phyloP scores from a whole-genome alignment of 768 basidiomycete species.

The Termitomyces sp. region DNA sequence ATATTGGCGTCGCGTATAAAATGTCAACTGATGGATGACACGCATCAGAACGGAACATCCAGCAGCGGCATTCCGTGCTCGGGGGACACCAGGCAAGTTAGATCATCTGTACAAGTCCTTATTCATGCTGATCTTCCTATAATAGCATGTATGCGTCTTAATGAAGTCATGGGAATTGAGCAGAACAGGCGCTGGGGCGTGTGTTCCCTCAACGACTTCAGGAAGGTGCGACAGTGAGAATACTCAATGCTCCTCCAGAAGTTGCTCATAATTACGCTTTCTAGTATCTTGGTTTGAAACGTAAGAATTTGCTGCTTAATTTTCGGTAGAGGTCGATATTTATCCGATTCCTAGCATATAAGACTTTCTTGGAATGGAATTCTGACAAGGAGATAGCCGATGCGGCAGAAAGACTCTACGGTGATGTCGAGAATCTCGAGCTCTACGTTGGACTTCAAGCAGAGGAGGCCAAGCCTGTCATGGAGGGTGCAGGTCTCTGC shows the following conservation, averaged over 20 bases:
- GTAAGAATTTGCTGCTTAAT: conserved; percentile 28
- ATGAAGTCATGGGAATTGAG: conserved; percentile 84
- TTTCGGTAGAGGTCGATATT: neutral
- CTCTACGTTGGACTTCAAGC: conserved; percentile 79
- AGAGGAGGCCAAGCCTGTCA: conserved; percentile 68
- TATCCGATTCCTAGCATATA: conserved; percentile 41
- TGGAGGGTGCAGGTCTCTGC: conserved; percentile 79
- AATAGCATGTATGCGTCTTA: conserved; percentile 56
- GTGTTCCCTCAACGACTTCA: conserved; percentile 80
- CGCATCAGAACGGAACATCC: conserved; percentile 56
- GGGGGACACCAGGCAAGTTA: conserved; percentile 57
- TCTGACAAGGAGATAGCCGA: conserved; percentile 59
- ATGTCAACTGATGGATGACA: neutral
- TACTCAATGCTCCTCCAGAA: neutral
- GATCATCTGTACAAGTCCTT: neutral
- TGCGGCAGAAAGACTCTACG: conserved; percentile 74
- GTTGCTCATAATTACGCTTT: neutral
- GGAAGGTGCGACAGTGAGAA: conserved; percentile 36
- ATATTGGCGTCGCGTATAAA: neutral
- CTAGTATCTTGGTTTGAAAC: conserved; percentile 71
- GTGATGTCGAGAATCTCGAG: conserved; percentile 70
- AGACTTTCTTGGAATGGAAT: conserved; percentile 79
- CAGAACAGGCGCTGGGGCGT: conserved; percentile 74
- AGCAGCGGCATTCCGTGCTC: conserved; percentile 70
- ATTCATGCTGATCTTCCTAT: neutral